Base-by-base conservation (phyloP, 164 flowering plant genomes). In the Dillenia suffruticosa region DNA sequence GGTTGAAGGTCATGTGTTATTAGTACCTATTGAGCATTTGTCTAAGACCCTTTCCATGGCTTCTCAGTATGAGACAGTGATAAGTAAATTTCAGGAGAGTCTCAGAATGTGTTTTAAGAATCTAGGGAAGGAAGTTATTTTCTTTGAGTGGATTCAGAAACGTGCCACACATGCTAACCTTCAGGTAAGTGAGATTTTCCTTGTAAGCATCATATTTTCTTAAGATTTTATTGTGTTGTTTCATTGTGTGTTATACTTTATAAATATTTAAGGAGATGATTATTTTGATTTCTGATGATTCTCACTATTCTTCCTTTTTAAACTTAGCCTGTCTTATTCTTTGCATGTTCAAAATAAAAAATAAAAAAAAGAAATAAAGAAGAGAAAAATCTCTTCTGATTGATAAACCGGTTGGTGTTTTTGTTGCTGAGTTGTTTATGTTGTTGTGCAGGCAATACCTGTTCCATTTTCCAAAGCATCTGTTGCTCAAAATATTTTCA, bases 161-260 rank as follows among this genome's bases (percentile, higher is more conserved):
- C 84, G 78, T 44, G 74, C 78, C 22, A 81, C 83, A 69, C 99
- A 91, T 88, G 96, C 96, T 65, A 94, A 91, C 77, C 87, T 91
- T 72, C 99, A 94, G 97, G 99, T 91, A 71, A 74, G 45, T 24
- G 24, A 5, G 12, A 24, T 24, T 48, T 47, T 19, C 40, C 40
- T 32, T 32, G 40, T 32, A 32, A 32, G 40, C 0, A 5, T 32
- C 40, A 32, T 32, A 32, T 32, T 32, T 32, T 32, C 40, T 32
- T 32, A 32, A 32, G 40, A 32, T 32, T 32, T 32, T 4, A 32
- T 32, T 32, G 40, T 32, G 7, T 32, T 32, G 7, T 32, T 32
- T 32, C 40, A 32, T 32, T 32, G 40, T 32, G 40, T 6, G 6
- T 32, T 32, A 32, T 6, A 32, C 7, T 32, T 32, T 32, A 32